Evolutionary conservation across 1,284 basidiomycete species (phyloP), one percentile per base, ranked within the genome.

Genomic region (Sanguinoderma infundibulare): DNA sequence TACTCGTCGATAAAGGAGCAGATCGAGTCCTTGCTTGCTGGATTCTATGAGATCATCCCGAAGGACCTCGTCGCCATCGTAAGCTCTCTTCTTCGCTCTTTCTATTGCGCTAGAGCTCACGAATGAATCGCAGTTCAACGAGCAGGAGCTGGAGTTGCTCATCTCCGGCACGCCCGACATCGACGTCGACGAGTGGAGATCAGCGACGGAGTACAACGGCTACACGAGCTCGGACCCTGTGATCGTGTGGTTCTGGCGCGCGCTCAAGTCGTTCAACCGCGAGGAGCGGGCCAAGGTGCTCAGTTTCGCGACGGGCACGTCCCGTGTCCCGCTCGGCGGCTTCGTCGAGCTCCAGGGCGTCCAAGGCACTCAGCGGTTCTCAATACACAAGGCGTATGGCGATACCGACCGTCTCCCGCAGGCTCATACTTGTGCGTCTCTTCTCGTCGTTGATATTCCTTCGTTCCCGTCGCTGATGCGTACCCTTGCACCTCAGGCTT

Each of bases 221-320:
- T 94, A 94, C 74, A 85, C 82, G 9, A 86, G 90, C 69, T 91
- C 90, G 4, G 97, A 99, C 76, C 93, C 96, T 2, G 95, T 97
- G 71, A 94, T 99, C 62, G 90, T 95, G 35, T 99, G 97, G 96
- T 98, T 96, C 91, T 99, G 98, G 98, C 87, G 98, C 67, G 96
- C 97, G 2, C 86, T 99, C 53, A 96, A 98, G 75, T 96, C 94
- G 14, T 98, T 98, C 81, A 96, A 95, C 69, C 93, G 97, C 55
- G 96, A 98, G 70, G 96, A 99, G 77, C 86, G 96, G 61, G 96
- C 96, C 20, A 97, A 98, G 74, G 92, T 96, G 58, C 81, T 97
- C 67, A 98, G 98, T 80, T 99, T 99, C 78, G 96, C 96, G 36
- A 98, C 98, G 1, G 96, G 86, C 67, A 95, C 96, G 1, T 96